phyloP scores from a whole-genome alignment of 495 filamentous ascomycete species.

The Hypoxylon lienhwacheense region DNA sequence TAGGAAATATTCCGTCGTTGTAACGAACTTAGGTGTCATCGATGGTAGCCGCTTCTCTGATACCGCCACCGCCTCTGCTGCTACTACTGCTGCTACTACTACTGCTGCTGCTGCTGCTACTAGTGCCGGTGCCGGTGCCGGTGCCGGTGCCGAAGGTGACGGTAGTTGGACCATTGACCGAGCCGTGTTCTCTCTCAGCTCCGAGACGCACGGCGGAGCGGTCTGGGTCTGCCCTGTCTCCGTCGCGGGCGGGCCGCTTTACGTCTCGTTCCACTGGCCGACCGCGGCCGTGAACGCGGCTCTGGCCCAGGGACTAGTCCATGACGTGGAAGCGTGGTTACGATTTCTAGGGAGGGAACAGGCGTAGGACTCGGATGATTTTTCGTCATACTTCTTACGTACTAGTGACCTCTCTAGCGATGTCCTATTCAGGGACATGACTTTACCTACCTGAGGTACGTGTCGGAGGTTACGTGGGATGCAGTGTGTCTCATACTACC shows the following conservation, averaged over 20 bases:
- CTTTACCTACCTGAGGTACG: no score
- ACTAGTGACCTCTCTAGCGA: no score
- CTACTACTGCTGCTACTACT: not conserved
- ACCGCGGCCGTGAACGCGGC: conserved; percentile 34
- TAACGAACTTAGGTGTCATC: conserved; percentile 43
- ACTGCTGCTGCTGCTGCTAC: no score
- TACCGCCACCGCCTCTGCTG: no score
- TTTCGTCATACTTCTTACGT: no score
- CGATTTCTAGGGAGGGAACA: conserved; percentile 12
- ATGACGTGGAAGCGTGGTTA: conserved; percentile 38
- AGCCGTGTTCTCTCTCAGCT: conserved; percentile 41
- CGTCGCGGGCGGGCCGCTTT: conserved; percentile 32
- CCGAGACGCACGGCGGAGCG: conserved; percentile 36
- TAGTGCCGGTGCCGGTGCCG: not conserved
- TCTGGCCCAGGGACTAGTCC: conserved; percentile 33
- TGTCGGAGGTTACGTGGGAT: no score
- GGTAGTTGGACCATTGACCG: conserved; percentile 35
- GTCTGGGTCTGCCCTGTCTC: conserved; percentile 38
- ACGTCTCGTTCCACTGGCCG: conserved; percentile 39
- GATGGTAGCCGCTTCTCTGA: not conserved
- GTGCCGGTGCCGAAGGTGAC: not conserved
- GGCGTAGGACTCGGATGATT: no score
- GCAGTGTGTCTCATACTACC: no score
- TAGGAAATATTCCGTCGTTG: conserved; percentile 33
- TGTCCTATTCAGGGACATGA: no score